Evolutionary conservation across 192 early-diverging fungal genomes (phyloP), one percentile per base, ranked within the genome.

Genomic region (Chytriomyces hyalinus): DNA sequence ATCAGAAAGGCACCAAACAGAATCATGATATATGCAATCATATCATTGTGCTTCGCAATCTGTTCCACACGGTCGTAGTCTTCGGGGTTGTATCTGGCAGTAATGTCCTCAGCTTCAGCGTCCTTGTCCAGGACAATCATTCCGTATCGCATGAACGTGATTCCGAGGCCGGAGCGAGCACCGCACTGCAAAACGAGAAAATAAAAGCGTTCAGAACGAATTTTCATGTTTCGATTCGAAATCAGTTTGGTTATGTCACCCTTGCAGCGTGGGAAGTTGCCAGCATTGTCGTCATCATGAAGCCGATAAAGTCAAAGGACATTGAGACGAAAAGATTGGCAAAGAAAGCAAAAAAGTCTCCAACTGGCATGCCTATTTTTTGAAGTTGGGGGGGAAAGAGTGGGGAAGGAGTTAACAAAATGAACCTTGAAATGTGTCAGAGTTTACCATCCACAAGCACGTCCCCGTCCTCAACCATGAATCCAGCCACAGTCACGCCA

Each of bases 181-280:
- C 83, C 83, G 68, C 59, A 53, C 65, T 74, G 75, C 15, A 28
- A 36, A 36, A 4, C 1, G 36, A 36, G 36, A 4, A 11, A 1
- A 17, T 9, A 13, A 11, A 26, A 11, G 13, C 7, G 6, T 9
- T 22, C 4, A 24, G 10, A 70, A 11, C n/a, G 7, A 64, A 59
- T 11, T n/a, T 60, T 17, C 17, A 17, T 13, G 15, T 67, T 36
- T 43, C 20, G 3, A 20, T 3, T 13, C 5, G 13, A 22, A 17
- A 15, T 36, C 36, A 36, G 36, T 36, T 26, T 26, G 24, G 24
- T 26, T 26, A 26, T 36, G n/a, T 74, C 92, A 86, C 75, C 84
- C 90, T 92, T 51, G 94, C 94, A 6, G 95, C 93, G 80, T 98
- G 95, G 50, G 91, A 92, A 48, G 93, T 95, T 64, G 95, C 94